These are phyloP conservation scores for Gelatoporia subvermispora DNA, from an alignment of 768 basidiomycete genomes.

Conservation along the genomic window DNA sequence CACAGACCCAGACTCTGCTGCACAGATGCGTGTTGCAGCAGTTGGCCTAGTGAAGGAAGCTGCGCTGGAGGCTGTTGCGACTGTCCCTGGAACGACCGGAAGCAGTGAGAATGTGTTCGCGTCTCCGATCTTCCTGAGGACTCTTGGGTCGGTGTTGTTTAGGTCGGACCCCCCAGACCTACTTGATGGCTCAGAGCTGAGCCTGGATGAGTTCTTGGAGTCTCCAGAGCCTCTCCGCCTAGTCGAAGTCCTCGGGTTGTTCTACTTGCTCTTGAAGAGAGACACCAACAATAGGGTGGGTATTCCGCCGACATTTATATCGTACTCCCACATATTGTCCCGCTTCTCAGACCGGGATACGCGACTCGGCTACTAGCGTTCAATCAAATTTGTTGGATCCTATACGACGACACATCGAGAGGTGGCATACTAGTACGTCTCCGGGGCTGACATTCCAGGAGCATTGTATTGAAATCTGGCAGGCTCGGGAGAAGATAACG, in stretches of 20 bases:
- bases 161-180: slow-evolving; percentile 50
- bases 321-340: neutral
- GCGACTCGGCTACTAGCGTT: slow-evolving; percentile 14
- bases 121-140: slow-evolving; percentile 48
- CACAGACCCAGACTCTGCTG: slow-evolving; percentile 41
- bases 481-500: neutral
- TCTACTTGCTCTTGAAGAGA: slow-evolving; percentile 57
- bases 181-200: slow-evolving; percentile 26
- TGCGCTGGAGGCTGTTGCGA: slow-evolving; percentile 45
- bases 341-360: slow-evolving; percentile 24
- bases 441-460: neutral
- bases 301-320: neutral
- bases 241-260: slow-evolving; percentile 61
- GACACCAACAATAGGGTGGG: slow-evolving; percentile 55
- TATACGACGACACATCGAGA: slow-evolving; percentile 7
- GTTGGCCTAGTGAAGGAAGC: slow-evolving; percentile 68
- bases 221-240: slow-evolving; percentile 58
- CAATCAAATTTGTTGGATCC: slow-evolving; percentile 14
- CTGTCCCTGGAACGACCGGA: slow-evolving; percentile 10
- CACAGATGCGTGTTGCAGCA: slow-evolving; percentile 66
- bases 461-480: neutral
- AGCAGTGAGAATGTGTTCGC: slow-evolving; percentile 41
- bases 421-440: slow-evolving; percentile 15
- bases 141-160: slow-evolving; percentile 58
- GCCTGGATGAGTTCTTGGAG: slow-evolving; percentile 41